Evolutionary conservation across 2,329 filamentous ascomycete species (phyloP), one percentile per base, ranked within the genome.

Genomic region (Penicillium sp.): DNA sequence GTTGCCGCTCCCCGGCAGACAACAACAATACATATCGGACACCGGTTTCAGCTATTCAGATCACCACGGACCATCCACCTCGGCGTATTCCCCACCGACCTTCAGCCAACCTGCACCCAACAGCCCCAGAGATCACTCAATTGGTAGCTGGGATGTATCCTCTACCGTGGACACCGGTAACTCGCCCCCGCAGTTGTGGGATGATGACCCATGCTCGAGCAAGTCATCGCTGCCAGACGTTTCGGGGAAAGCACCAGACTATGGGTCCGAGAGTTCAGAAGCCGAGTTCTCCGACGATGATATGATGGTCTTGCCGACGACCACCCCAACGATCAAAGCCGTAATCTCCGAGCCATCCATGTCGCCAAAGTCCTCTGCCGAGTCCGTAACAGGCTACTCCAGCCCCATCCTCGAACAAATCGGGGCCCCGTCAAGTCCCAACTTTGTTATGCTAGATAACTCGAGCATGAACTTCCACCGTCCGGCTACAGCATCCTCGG

Each of bases 321-420:
- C 62, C 10, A 70, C 71, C 12, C 68, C 73, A 17, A 77, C 75
- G 1, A 76, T 78, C 53, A 77, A 75, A 57, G 59, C 71, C 0
- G 72, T 77, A 21, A 53, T 68, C 3, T 70, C 70, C 3, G 72
- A 74, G 49, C 60, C 66, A 5, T 69, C 71, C 65, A 42, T 69
- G 58, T 64, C 68, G 55, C 60, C 64, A 53, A 62, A 63, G 49
- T 63, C 62, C 7, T 44, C 64, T 60, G 27, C 61, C 51, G 66
- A 63, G 55, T 65, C 62, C 21, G 65, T 66, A 1, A 65, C 69
- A 17, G 66, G 62, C 52, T 68, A 70, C 17, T 78, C 77, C 31
- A 79, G 75, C 61, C 76, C 77, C 3, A 79, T 77, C 50, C 58
- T 79, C 27, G 68, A 75, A 27, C 71, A 71, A 7, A 66, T 75